Base-by-base conservation (phyloP, 176 grass and related monocot species). In the Avena eriantha region DNA sequence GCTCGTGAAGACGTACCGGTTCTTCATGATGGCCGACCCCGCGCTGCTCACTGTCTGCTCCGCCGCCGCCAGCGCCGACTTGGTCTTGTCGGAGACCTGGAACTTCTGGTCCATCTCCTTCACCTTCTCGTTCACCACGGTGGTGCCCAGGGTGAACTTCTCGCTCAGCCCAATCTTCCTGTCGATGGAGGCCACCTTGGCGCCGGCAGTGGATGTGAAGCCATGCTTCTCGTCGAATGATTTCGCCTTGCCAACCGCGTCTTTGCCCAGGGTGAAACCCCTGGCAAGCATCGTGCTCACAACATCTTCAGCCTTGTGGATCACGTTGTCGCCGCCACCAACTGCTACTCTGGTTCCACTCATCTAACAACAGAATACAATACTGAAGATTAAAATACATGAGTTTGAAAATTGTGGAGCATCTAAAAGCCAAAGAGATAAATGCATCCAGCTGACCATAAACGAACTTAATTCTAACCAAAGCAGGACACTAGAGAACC, bases 261-360 rank as follows among this genome's bases (percentile, higher is more conserved):
- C 95, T 80, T 98, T 95, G 58, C 95, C 93, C n/a, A 98, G 81
- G 69, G 81, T 73, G 35, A 98, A 95, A 86, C 95, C 95, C 87
- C 93, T 98, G 6, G 95, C 93, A 69, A 95, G 95, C 95, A 98
- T 95, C 26, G 86, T 90, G 66, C 88, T 93, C 14, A 95, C 91
- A 4, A 98, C 93, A 90, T 98, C 95, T 82, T 98, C 95, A 39
- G 95, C 95, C 83, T 98, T 98, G 66, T 98, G 83, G 59, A 93
- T 89, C 57, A 82, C 91, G 23, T 79, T 86, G 68, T 92, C 86
- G 65, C 77, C 86, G 65, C 77, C 86, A 69, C 80, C 76, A 3
- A 67, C 91, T 55, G 87, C 39, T 47, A 86, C 76, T 81, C 86
- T 85, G 7, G 71, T 82, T 84, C 70, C 85, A 84, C 80, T 77